These are phyloP conservation scores for Pseudovirgaria hyperparasitica DNA, from an alignment of 2,329 filamentous ascomycete species.

Conservation along the genomic window DNA sequence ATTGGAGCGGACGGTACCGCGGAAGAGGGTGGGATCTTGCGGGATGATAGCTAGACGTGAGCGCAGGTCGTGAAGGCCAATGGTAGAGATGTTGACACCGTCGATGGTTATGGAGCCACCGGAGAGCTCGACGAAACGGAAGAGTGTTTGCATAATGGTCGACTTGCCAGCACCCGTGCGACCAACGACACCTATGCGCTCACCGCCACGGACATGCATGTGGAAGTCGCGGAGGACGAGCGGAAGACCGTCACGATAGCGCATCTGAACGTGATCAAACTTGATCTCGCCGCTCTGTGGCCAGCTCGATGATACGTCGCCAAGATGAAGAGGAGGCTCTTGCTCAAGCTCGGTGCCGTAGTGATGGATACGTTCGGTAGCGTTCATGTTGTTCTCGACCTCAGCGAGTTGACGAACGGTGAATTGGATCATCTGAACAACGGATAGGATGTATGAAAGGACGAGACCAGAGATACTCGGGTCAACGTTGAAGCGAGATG, in stretches of 20 bases:
- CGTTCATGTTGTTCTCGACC: slow-evolving; percentile 97
- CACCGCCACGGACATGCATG: slow-evolving; percentile 62
- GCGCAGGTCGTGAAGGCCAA: slow-evolving; percentile 63
- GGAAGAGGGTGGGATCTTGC: slow-evolving; percentile 74
- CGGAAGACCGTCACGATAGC: slow-evolving; percentile 36
- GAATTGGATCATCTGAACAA: slow-evolving; percentile 94
- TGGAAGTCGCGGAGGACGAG: slow-evolving; percentile 35
- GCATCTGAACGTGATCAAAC: slow-evolving; percentile 38
- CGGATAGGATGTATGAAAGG: slow-evolving; percentile 81
- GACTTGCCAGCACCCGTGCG: slow-evolving; percentile 75
- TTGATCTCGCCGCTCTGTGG: slow-evolving; percentile 65
- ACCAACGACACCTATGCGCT: slow-evolving; percentile 70
- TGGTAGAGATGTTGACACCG: slow-evolving; percentile 48
- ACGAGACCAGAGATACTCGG: slow-evolving; percentile 82
- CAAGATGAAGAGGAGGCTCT: slow-evolving; percentile 71
- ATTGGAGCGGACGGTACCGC: slow-evolving; percentile 66
- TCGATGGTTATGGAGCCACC: slow-evolving; percentile 37
- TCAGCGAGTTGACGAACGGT: slow-evolving; percentile 87
- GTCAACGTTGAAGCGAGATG: slow-evolving; percentile 71
- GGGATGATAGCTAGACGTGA: slow-evolving; percentile 72
- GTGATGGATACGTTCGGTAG: slow-evolving; percentile 81
- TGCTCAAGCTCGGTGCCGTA: slow-evolving; percentile 81
- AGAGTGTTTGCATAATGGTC: slow-evolving; percentile 71
- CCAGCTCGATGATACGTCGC: slow-evolving; percentile 62
- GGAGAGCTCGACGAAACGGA: slow-evolving; percentile 49